Percentiles rank a stretch among this genome's conserved stretches.
Evolutionary conservation across 345 rosid species (phyloP).

Genomic region (Hibiscus mutabilis): DNA sequence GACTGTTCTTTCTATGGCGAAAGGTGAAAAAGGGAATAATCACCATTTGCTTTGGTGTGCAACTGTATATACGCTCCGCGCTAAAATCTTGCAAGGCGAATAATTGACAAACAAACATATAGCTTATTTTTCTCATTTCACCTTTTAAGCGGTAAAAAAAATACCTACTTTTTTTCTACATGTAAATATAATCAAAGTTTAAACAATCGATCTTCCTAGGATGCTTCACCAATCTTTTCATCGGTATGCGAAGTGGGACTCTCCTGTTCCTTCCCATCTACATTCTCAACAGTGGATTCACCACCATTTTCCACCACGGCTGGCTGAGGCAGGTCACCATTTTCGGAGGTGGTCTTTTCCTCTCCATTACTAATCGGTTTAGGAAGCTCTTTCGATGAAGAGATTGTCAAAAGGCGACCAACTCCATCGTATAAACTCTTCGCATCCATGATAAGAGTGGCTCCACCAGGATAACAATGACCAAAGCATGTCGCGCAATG

Average conservation of each 20-base stretch:
- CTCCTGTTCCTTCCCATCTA: conserved; percentile 25
- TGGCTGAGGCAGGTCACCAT: conserved; percentile 28
- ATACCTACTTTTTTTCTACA: background rate
- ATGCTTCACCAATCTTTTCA: conserved; percentile 16
- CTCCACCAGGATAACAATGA: conserved; percentile 84
- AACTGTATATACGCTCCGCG: no score
- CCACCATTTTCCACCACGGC: conserved; percentile 44
- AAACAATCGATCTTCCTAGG: conserved; percentile 10
- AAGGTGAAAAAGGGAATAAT: no score
- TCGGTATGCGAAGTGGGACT: conserved; percentile 16
- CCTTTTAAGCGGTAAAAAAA: background rate
- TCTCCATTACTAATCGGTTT: conserved; percentile 32
- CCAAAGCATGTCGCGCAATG: conserved; percentile 86
- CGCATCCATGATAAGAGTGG: conserved; percentile 63
- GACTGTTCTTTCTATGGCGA: no score
- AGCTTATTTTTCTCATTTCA: no score
- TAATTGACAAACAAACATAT: no score
- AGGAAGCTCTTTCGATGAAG: conserved; percentile 46
- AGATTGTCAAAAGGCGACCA: conserved; percentile 43
- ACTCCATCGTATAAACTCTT: conserved; percentile 61
- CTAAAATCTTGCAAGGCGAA: no score
- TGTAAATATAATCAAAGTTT: background rate
- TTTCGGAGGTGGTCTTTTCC: conserved; percentile 35
- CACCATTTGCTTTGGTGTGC: no score
- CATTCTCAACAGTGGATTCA: conserved; percentile 25